Evolutionary conservation across 768 basidiomycete genomes (phyloP).

Genomic region (Rhodotorula diobovata): DNA sequence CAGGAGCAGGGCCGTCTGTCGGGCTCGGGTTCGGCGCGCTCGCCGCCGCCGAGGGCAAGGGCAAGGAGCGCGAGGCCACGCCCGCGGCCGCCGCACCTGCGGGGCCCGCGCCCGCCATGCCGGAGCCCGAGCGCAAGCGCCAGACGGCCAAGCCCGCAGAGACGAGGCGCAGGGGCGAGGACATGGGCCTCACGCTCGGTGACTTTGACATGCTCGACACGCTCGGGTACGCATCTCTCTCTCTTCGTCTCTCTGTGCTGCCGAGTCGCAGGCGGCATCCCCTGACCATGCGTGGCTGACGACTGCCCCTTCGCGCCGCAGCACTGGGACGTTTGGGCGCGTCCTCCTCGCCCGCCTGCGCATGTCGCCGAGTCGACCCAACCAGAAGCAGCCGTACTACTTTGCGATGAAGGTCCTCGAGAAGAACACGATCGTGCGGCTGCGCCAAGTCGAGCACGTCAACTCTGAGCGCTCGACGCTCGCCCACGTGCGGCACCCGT

Average conservation of each 20-base stretch:
- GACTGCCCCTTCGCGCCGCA: slow-evolving; percentile 42
- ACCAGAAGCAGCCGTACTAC: slow-evolving; percentile 56
- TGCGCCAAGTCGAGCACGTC: slow-evolving; percentile 96
- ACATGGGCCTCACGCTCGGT: slow-evolving; percentile 38
- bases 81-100: neutral
- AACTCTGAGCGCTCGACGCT: slow-evolving; percentile 94
- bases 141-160: slow-evolving; percentile 8
- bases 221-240: slow-evolving; percentile 36
- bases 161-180: slow-evolving; percentile 33
- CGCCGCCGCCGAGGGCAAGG: neutral
- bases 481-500: slow-evolving; percentile 84
- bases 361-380: slow-evolving; percentile 49
- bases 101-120: neutral
- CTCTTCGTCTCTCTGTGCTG: neutral
- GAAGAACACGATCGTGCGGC: slow-evolving; percentile 74
- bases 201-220: slow-evolving; percentile 45
- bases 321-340: slow-evolving; percentile 92
- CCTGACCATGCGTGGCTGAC: neutral
- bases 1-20: neutral
- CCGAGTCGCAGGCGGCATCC: neutral
- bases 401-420: slow-evolving; percentile 87
- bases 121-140: neutral
- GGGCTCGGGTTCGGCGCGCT: neutral
- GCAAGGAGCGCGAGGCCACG: neutral
- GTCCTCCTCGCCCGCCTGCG: slow-evolving; percentile 83